Conservation (phyloP, 306 rosid genomes). For the Delonix regia region DNA sequence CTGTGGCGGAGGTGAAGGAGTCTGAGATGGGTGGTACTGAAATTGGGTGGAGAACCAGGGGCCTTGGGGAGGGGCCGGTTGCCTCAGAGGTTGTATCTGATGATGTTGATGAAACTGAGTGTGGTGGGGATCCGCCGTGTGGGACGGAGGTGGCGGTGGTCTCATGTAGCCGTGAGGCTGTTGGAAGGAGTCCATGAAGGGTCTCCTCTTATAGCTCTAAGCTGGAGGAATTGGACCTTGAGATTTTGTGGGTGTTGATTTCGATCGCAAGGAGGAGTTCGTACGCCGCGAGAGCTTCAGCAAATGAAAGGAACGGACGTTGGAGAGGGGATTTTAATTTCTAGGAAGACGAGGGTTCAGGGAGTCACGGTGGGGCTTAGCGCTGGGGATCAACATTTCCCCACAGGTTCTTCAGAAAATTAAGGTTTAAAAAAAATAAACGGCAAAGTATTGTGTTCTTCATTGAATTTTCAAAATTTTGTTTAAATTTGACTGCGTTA, state of each 20-base stretch:
- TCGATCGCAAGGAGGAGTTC: conserved; percentile 13
- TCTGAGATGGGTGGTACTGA: conserved; percentile 74
- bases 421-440: too few species aligned
- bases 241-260: neutral
- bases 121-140: conserved; percentile 69
- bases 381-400: conserved; percentile 18
- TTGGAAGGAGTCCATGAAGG: conserved; percentile 71
- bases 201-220: neutral
- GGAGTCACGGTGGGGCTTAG: conserved; percentile 6
- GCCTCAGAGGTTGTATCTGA: conserved; percentile 44
- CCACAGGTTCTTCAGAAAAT: too few species aligned
- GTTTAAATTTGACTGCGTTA: too few species aligned
- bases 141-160: conserved; percentile 54
- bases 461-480: too few species aligned
- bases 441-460: too few species aligned
- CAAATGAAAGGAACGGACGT: neutral
- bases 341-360: conserved; percentile 32
- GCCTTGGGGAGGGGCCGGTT: conserved; percentile 60
- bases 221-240: neutral
- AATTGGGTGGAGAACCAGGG: conserved; percentile 76
- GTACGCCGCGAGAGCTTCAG: neutral
- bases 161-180: conserved; percentile 68
- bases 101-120: conserved; percentile 51
- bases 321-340: neutral
- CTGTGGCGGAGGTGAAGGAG: conserved; percentile 76